Evolutionary conservation across 1,284 basidiomycete species (phyloP), one percentile per base, ranked within the genome.

Genomic region (Microbotryum lychnidis-dioicae): DNA sequence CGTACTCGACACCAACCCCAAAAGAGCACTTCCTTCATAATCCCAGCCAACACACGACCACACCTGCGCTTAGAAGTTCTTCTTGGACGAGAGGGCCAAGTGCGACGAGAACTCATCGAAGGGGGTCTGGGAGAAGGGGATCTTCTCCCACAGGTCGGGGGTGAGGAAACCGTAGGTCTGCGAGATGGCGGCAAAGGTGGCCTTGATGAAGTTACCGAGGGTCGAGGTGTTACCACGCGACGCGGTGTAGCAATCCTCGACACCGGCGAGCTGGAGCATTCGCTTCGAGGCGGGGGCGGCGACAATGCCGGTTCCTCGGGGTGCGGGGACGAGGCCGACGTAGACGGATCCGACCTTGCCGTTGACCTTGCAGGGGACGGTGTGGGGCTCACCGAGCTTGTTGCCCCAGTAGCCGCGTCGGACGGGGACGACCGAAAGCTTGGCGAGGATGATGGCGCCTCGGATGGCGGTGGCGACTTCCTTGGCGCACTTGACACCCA

Each of bases 121-220:
- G 33, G 91, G 91, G 73, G 57, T 23, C 31, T 42, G 83, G 77
- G 87, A 87, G 69, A 87, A 88, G 50, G 89, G 81, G 77, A 97
- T 96, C 76, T 96, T 87, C 74, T 86, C 84, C 94, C 94, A 98
- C 74, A 98, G 83, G 79, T 97, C 92, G 69, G 96, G 94, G 55
- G 93, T 97, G 70, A 97, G 87, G 89, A 97, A 94, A 55, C 86
- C 79, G 79, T 97, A 98, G 69, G 94, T 97, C 85, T 92, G 92
- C 72, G 94, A 90, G 78, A 98, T 91, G 60, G 96, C 94, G 74
- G 84, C 87, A 76, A 97, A 97, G 66, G 94, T 96, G 60, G 94
- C 96, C 81, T 97, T 97, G 81, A 98, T 86, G 85, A 97, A 97
- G 83, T 98, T 98, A 62, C 93, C 93, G 90, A 97, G 97, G 68